These are phyloP conservation scores for Leptosphaerulina australis DNA, from an alignment of 2,329 filamentous ascomycete genomes.

Conservation along the genomic window DNA sequence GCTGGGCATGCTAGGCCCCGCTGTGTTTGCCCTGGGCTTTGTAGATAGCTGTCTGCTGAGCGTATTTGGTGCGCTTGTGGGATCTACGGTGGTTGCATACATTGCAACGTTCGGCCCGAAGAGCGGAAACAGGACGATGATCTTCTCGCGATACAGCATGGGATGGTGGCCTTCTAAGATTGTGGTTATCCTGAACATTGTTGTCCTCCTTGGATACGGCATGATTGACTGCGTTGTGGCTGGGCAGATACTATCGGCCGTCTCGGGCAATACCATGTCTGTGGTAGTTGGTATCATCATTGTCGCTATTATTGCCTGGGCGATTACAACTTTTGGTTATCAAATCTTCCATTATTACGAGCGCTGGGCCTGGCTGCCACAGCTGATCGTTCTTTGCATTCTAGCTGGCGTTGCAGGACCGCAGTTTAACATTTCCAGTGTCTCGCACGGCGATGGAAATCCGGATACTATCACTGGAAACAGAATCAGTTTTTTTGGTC, in stretches of 20 bases:
- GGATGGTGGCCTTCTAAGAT: slow-evolving; percentile 70
- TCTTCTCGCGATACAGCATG: slow-evolving; percentile 64
- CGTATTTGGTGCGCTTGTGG: slow-evolving; percentile 63
- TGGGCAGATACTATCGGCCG: slow-evolving; percentile 71
- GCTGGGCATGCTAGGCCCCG: slow-evolving; percentile 67
- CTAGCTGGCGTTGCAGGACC: slow-evolving; percentile 66
- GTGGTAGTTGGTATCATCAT: slow-evolving; percentile 72
- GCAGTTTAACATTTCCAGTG: slow-evolving; percentile 62
- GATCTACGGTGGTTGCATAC: slow-evolving; percentile 63
- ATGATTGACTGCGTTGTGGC: slow-evolving; percentile 70
- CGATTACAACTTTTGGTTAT: slow-evolving; percentile 71
- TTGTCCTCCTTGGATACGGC: slow-evolving; percentile 66
- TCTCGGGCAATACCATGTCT: slow-evolving; percentile 64
- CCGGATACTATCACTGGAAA: slow-evolving; percentile 60
- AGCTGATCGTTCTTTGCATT: slow-evolving; percentile 65
- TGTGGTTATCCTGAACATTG: slow-evolving; percentile 66
- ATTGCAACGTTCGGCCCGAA: slow-evolving; percentile 66
- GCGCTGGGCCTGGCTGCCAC: slow-evolving; percentile 69
- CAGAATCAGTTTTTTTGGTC: slow-evolving; percentile 71
- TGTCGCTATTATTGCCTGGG: slow-evolving; percentile 66
- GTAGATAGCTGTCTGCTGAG: slow-evolving; percentile 62
- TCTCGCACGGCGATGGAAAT: slow-evolving; percentile 58
- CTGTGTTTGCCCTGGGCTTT: slow-evolving; percentile 64
- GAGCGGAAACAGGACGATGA: slow-evolving; percentile 67
- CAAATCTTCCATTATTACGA: slow-evolving; percentile 72